phyloP scores from a whole-genome alignment of 768 basidiomycete species.

The Dictyophora rubrovolvata region DNA sequence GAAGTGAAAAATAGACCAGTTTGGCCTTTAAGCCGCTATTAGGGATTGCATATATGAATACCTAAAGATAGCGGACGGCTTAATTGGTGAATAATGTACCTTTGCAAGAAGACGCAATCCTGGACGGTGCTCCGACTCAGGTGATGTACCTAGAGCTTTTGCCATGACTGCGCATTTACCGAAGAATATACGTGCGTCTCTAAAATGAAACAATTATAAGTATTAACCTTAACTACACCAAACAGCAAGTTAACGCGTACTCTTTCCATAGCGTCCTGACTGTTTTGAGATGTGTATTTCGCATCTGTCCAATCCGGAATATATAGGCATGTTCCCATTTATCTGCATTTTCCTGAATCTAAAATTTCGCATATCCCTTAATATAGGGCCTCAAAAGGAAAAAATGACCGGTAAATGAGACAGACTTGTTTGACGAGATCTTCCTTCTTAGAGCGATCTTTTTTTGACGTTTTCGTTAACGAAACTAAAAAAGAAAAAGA shows the following conservation, averaged over 20 bases:
- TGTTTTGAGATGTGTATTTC: conserved; percentile 89
- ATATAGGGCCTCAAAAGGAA: background rate
- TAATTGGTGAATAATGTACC: conserved; percentile 30
- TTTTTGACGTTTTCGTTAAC: conserved; percentile 88
- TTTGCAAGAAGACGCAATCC: conserved; percentile 74
- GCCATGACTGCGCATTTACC: conserved; percentile 86
- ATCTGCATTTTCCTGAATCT: conserved; percentile 78
- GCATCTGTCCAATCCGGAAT: conserved; percentile 91
- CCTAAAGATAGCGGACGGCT: background rate
- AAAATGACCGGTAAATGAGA: conserved; percentile 1
- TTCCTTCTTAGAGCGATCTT: conserved; percentile 85
- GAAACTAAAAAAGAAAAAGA: conserved; percentile 46
- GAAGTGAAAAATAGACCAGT: conserved; percentile 91
- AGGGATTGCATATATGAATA: background rate
- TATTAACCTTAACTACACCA: background rate
- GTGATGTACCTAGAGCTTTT: conserved; percentile 82
- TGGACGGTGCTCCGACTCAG: conserved; percentile 73
- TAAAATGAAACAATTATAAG: conserved; percentile 19
- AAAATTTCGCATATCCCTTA: conserved; percentile 7
- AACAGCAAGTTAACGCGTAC: conserved; percentile 30
- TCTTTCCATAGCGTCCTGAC: conserved; percentile 92
- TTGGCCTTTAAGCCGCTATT: conserved; percentile 87
- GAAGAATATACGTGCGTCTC: conserved; percentile 86
- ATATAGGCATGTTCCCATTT: conserved; percentile 95
- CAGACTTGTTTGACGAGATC: conserved; percentile 70